phyloP scores from a whole-genome alignment of 805 yeast genomes.

The Cyberlindnera euphorbiiphila region DNA sequence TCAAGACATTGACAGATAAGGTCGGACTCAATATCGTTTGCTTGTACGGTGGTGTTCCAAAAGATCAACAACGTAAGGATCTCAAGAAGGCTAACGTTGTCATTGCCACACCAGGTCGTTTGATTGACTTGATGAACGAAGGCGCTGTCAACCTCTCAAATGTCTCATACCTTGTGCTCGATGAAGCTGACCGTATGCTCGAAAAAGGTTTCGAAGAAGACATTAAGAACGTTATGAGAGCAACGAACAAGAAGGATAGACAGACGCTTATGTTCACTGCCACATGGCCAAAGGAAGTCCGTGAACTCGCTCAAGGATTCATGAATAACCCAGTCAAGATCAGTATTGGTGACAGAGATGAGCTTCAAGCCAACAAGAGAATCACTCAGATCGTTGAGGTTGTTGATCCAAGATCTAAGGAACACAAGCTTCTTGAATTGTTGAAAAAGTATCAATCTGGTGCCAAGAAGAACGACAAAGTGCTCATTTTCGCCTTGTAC shows the following conservation, averaged over 20 bases:
- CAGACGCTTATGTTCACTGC: conserved; percentile 99
- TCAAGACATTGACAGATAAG: conserved; percentile 56
- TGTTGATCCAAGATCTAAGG: conserved; percentile 75
- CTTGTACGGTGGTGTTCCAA: conserved; percentile 96
- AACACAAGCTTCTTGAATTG: conserved; percentile 60
- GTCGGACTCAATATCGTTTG: conserved; percentile 71
- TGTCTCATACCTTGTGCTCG: conserved; percentile 80
- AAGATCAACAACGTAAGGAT: conserved; percentile 79
- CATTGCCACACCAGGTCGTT: conserved; percentile 98
- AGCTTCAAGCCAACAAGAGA: conserved; percentile 89
- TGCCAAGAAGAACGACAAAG: conserved; percentile 65
- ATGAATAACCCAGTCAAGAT: conserved; percentile 86
- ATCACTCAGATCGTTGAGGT: conserved; percentile 94
- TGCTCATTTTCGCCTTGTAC: conserved; percentile 88
- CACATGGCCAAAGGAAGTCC: conserved; percentile 99
- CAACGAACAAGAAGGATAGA: conserved; percentile 49
- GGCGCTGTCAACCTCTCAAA: conserved; percentile 68
- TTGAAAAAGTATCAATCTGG: conserved; percentile 73
- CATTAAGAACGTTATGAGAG: conserved; percentile 75
- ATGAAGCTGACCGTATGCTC: conserved; percentile 98
- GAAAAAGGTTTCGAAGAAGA: conserved; percentile 98
- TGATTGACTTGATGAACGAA: conserved; percentile 85
- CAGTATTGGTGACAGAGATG: conserved; percentile 92
- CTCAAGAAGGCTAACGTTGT: conserved; percentile 70
- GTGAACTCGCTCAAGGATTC: conserved; percentile 82